Evolutionary conservation across 208 protist species (phyloP).

Genomic region (Trichomonas vaginalis): DNA sequence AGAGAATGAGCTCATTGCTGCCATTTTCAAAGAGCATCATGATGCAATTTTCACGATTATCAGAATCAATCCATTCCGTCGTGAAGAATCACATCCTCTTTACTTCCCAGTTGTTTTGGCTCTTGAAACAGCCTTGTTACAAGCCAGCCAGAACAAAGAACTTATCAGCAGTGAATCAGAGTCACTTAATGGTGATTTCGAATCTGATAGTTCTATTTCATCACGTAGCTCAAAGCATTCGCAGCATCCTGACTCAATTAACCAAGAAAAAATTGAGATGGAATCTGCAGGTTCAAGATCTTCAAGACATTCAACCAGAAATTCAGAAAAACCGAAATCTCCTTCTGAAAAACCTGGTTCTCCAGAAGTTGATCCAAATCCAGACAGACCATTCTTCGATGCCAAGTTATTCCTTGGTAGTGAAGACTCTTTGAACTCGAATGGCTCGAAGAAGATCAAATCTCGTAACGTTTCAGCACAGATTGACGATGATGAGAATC

Average conservation of each 20-base stretch:
- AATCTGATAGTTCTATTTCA: neutral
- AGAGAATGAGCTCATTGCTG: neutral
- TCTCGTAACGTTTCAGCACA: neutral
- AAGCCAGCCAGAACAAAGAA: neutral
- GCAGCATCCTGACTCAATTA: neutral
- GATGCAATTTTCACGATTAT: neutral
- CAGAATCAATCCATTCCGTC: neutral
- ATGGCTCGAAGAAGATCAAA: neutral
- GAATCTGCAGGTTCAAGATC: neutral
- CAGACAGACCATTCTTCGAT: neutral
- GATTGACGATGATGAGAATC: neutral
- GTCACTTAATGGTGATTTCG: neutral
- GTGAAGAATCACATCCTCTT: neutral
- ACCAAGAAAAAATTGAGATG: neutral
- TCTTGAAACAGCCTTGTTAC: neutral
- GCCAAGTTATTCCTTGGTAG: neutral
- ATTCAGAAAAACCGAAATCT: neutral
- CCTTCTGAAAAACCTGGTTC: too few relatives aligned
- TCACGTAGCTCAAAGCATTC: neutral
- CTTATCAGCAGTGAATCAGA: neutral
- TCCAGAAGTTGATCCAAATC: neutral
- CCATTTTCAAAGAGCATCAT: neutral
- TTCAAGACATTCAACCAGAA: neutral
- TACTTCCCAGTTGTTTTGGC: neutral
- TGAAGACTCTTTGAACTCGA: neutral